Base-by-base conservation (phyloP, 306 rosid species). In the Rosa chinensis region DNA sequence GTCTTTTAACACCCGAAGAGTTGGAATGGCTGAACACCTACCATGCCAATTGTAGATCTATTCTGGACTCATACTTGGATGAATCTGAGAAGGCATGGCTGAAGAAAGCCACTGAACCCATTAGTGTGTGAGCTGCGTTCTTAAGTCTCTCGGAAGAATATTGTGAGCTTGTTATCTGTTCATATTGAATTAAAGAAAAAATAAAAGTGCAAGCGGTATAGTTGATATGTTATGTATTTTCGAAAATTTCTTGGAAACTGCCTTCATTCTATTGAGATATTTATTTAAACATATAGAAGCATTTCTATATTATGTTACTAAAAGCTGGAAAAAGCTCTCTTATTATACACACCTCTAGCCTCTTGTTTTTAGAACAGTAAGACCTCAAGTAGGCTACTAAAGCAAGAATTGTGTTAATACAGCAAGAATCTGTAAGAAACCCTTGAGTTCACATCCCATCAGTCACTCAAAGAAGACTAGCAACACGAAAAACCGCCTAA, bases 81-180 rank as follows among this genome's bases (percentile, higher is more conserved):
- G 93, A 84, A 84, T 87, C 90, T 55, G 97, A 91, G 88, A 89
- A 84, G 50, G 87, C 88, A 52, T 95, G 99, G 99, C 92, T 95
- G 79, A 81, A 82, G 83, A 89, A 89, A 70, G 99, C 99, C 70
- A 95, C 99, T 9, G 97, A 89, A 77, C 93, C 96, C 67, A 66
- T 91, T 13, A 70, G 79, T 39, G 92, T 53, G 44, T 93, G 88
- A 90, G 82, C 77, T 11, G 43, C 55, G 5, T 58, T 49, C 40
- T 47, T 8, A 6, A 6, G 23, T 37, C 64, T 73, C 56, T 23
- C 13, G 42, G 72, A 49, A 10, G 45, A 1, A 3, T 39, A 23
- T 35, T 32, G 21, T 64, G 50, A 49, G 78, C 83, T 53, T 74
- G 71, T 61, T 17, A 0, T 44, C 3, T 47, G 48, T 62, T 68